Percentiles rank a stretch among this genome's conserved stretches.
Evolutionary conservation across 345 rosid species (phyloP).

Genomic region (Excoecaria cochinchinensis): DNA sequence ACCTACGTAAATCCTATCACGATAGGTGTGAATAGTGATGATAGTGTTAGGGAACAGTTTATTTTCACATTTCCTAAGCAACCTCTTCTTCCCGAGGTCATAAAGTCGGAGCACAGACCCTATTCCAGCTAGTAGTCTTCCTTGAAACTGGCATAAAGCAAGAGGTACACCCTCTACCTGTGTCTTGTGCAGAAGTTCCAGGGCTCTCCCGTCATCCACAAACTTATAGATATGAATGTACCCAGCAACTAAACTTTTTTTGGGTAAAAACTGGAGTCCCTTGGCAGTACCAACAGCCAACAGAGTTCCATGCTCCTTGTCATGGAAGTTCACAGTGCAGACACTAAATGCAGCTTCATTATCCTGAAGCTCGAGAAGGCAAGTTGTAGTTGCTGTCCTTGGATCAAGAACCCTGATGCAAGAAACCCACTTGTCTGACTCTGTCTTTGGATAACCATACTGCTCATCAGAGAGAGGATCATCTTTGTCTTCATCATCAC

Average conservation of each 20-base stretch:
- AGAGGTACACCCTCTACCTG: constrained; percentile 96
- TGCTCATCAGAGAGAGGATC: constrained; percentile 94
- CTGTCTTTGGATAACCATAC: constrained; percentile 95
- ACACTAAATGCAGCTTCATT: constrained; percentile 94
- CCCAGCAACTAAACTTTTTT: constrained; percentile 62
- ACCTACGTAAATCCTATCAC: constrained; percentile 91
- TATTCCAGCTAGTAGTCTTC: constrained; percentile 88
- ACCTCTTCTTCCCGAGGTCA: constrained; percentile 85
- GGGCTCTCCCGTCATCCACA: constrained; percentile 79
- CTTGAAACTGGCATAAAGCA: constrained; percentile 91
- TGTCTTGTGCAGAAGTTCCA: constrained; percentile 91
- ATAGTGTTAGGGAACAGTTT: constrained; percentile 91
- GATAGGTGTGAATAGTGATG: constrained; percentile 72
- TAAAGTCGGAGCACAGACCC: constrained; percentile 86
- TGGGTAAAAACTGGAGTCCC: constrained; percentile 91
- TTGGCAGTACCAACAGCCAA: constrained; percentile 94
- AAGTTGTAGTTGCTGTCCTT: constrained; percentile 70
- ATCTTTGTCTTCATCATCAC: constrained; percentile 78
- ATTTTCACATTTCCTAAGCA: constrained; percentile 95
- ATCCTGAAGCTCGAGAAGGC: constrained; percentile 96
- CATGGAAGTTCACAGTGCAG: constrained; percentile 92
- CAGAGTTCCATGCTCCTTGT: constrained; percentile 88
- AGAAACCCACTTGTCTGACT: constrained; percentile 91
- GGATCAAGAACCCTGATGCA: constrained; percentile 97
- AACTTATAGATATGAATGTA: constrained; percentile 89